These are phyloP conservation scores for Teunomyces barrocoloradensis DNA, from an alignment of 805 yeast species.

Conservation along the genomic window DNA sequence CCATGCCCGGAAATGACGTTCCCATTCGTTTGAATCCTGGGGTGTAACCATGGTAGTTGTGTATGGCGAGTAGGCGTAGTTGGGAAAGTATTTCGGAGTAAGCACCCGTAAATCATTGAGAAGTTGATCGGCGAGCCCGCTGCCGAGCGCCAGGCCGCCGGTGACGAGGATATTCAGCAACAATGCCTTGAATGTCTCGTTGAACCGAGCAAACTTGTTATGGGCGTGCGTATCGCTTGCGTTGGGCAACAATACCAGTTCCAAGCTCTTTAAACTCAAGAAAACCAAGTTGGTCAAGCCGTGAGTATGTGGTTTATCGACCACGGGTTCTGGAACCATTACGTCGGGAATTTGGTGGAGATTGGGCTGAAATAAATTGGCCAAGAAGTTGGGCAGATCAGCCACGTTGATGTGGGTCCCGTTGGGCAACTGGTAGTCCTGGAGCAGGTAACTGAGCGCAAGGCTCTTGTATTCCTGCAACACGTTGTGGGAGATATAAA, in stretches of 20 bases:
- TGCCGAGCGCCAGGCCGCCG: constrained; percentile 57
- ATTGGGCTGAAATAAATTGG: constrained; percentile 69
- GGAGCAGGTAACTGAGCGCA: constrained; percentile 16
- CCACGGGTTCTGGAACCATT: constrained; percentile 31
- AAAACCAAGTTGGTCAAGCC: constrained; percentile 44
- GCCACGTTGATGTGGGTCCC: constrained; percentile 40
- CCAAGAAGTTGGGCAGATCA: constrained; percentile 56
- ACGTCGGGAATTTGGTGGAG: constrained; percentile 43
- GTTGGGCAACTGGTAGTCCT: constrained; percentile 58
- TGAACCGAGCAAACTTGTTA: constrained; percentile 31
- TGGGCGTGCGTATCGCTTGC: constrained; percentile 28
- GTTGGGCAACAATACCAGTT: constrained; percentile 29
- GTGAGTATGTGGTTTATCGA: constrained; percentile 47
- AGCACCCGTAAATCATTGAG: constrained; percentile 52
- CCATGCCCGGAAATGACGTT: constrained; percentile 63
- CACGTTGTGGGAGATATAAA: constrained; percentile 32
- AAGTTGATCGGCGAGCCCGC: constrained; percentile 55
- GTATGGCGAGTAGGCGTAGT: constrained; percentile 34
- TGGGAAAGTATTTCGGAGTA: constrained; percentile 45
- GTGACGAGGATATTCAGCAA: constrained; percentile 51
- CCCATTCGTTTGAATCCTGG: constrained; percentile 41
- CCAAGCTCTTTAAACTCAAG: constrained; percentile 35
- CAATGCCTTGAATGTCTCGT: constrained; percentile 37
- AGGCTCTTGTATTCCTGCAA: constrained; percentile 36
- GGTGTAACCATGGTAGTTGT: constrained; percentile 31